Conservation (phyloP, 202 grass and related monocot species). For the Schoenoplectus triqueter region DNA sequence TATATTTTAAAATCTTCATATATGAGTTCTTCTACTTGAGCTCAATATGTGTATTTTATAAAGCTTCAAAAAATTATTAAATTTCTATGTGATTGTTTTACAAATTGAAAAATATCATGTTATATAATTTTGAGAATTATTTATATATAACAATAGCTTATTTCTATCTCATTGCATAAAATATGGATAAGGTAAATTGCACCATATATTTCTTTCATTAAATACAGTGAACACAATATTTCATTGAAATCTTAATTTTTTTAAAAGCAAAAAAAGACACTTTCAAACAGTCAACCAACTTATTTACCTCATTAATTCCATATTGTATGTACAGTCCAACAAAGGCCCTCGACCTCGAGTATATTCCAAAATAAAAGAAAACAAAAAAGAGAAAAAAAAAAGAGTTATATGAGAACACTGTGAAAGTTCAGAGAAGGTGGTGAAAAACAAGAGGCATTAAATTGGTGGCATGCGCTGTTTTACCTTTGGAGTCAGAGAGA, state of each 20-base stretch:
- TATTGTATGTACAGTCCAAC: not conserved
- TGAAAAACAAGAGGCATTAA: conserved; percentile 30
- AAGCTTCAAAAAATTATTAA: no score
- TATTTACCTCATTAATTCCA: not conserved
- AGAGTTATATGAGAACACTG: not conserved
- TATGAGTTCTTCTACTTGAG: no score
- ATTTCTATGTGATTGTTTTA: no score
- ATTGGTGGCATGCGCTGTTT: conserved; percentile 27
- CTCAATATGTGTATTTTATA: no score
- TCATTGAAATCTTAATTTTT: not conserved
- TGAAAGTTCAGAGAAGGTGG: not conserved
- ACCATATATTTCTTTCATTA: no score
- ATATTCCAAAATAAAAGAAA: not conserved
- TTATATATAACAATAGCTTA: no score
- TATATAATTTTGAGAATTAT: no score
- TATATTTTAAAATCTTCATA: no score
- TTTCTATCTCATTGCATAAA: no score
- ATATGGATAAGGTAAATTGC: no score
- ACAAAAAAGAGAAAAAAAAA: not conserved
- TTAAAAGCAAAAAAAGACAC: not conserved
- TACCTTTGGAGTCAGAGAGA: not conserved
- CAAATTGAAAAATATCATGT: no score
- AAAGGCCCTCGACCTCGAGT: not conserved
- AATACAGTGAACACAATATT: not conserved
- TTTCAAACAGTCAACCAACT: not conserved